phyloP scores from a whole-genome alignment of 352 stramenopile genomes.

The Aphanomyces stellatus region DNA sequence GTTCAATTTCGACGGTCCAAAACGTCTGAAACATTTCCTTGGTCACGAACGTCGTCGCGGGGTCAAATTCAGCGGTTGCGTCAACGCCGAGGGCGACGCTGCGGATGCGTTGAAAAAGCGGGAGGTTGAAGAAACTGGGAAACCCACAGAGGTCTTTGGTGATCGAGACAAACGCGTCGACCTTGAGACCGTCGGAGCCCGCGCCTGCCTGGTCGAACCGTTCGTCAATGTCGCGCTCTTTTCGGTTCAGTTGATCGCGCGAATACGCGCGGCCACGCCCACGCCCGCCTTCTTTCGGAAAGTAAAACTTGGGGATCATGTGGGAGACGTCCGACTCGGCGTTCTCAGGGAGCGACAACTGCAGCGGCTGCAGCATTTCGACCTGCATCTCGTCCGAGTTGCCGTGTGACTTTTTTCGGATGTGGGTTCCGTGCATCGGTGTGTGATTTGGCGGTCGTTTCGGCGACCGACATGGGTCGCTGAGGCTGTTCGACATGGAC shows the following conservation, averaged over 20 bases:
- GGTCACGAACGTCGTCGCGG: slow-evolving; percentile 42
- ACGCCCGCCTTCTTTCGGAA: slow-evolving; percentile 44
- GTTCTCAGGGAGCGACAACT: slow-evolving; percentile 15
- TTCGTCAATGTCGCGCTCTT: slow-evolving; percentile 56
- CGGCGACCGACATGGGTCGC: slow-evolving; percentile 37
- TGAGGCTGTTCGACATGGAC: not conserved
- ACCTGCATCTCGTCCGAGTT: slow-evolving; percentile 13
- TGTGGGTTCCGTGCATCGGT: not conserved
- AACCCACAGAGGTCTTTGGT: slow-evolving; percentile 97
- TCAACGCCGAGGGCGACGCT: slow-evolving; percentile 22
- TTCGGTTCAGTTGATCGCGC: not conserved
- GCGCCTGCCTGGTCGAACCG: slow-evolving; percentile 50
- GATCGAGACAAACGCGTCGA: slow-evolving; percentile 88
- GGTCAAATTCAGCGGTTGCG: slow-evolving; percentile 19
- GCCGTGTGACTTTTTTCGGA: slow-evolving; percentile 16
- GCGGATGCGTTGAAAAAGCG: slow-evolving; percentile 90
- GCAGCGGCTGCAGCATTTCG: slow-evolving; percentile 11
- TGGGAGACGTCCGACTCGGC: not conserved
- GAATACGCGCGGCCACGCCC: not conserved
- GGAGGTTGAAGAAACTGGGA: slow-evolving; percentile 97
- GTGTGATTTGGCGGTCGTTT: slow-evolving; percentile 73
- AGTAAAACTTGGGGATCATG: slow-evolving; percentile 64
- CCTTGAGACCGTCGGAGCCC: slow-evolving; percentile 69
- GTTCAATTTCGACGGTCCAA: slow-evolving; percentile 93
- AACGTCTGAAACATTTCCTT: slow-evolving; percentile 89